These are phyloP conservation scores for Nakaseomyces glabratus DNA, from an alignment of 1,139 yeast species.

Conservation along the genomic window DNA sequence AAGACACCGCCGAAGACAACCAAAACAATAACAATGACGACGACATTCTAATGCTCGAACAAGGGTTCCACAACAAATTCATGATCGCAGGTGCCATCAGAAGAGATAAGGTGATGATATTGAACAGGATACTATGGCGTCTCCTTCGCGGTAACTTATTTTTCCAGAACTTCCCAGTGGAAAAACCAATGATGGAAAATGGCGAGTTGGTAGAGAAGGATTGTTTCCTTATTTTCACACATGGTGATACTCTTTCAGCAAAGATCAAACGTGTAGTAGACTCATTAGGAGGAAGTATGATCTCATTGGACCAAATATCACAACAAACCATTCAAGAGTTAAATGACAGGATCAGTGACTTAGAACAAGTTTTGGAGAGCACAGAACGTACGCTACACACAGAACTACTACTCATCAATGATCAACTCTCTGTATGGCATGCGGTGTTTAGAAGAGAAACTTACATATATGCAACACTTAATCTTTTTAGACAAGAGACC, in stretches of 20 bases:
- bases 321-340: slow-evolving; percentile 35
- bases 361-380: slow-evolving; percentile 46
- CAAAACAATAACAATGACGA: slow-evolving; percentile 15
- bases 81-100: slow-evolving; percentile 56
- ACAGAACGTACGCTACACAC: slow-evolving; percentile 56
- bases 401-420: slow-evolving; percentile 59
- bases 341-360: slow-evolving; percentile 45
- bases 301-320: slow-evolving; percentile 35
- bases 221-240: slow-evolving; percentile 60
- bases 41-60: slow-evolving; percentile 21
- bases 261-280: slow-evolving; percentile 54
- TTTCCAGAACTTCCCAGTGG: slow-evolving; percentile 53
- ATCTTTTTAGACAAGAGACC: slow-evolving; percentile 56
- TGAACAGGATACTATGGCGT: slow-evolving; percentile 68
- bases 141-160: slow-evolving; percentile 63
- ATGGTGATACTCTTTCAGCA: slow-evolving; percentile 51
- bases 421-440: slow-evolving; percentile 61
- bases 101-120: slow-evolving; percentile 47
- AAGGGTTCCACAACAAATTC: slow-evolving; percentile 30
- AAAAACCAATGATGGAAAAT: slow-evolving; percentile 36
- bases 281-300: slow-evolving; percentile 57
- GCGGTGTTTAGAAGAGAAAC: slow-evolving; percentile 61
- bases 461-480: slow-evolving; percentile 58
- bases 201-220: slow-evolving; percentile 43
- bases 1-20: slow-evolving; percentile 14